Percentiles rank a stretch among this genome's conserved stretches.
These are phyloP conservation scores for Colletotrichum musae DNA, from an alignment of 2,329 filamentous ascomycete species.

Conservation along the genomic window DNA sequence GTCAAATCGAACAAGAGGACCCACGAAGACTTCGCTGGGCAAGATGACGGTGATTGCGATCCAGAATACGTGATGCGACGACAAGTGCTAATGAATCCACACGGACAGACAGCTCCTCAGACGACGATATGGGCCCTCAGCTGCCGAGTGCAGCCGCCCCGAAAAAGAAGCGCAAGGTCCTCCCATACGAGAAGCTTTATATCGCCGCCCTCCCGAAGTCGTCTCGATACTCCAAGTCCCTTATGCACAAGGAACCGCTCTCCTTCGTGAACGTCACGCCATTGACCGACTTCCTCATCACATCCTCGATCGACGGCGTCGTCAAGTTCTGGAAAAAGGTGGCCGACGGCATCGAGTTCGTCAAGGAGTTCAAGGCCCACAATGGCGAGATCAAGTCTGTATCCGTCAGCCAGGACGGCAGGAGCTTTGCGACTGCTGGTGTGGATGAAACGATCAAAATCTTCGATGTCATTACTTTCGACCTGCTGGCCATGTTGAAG, in stretches of 20 bases:
- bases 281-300: slow-evolving; percentile 94
- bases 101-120: slow-evolving; percentile 76
- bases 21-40: slow-evolving; percentile 68
- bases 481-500: slow-evolving; percentile 86
- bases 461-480: slow-evolving; percentile 87
- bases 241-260: slow-evolving; percentile 98
- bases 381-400: slow-evolving; percentile 86
- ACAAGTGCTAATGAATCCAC: not conserved
- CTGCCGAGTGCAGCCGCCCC: slow-evolving; percentile 83
- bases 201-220: slow-evolving; percentile 88
- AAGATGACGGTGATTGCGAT: slow-evolving; percentile 57
- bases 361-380: slow-evolving; percentile 97
- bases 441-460: slow-evolving; percentile 85
- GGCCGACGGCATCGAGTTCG: slow-evolving; percentile 91
- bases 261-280: slow-evolving; percentile 91
- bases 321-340: slow-evolving; percentile 99
- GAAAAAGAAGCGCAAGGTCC: slow-evolving; percentile 88
- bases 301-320: slow-evolving; percentile 92
- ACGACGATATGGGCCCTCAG: slow-evolving; percentile 94
- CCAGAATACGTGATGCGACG: slow-evolving; percentile 6
- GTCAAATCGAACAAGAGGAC: slow-evolving; percentile 66
- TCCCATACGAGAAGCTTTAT: slow-evolving; percentile 96
- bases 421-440: slow-evolving; percentile 93
- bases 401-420: slow-evolving; percentile 88
- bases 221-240: slow-evolving; percentile 88